These are phyloP conservation scores for Kurtzmaniella quercitrusa DNA, from an alignment of 1,139 yeast species.

Conservation along the genomic window DNA sequence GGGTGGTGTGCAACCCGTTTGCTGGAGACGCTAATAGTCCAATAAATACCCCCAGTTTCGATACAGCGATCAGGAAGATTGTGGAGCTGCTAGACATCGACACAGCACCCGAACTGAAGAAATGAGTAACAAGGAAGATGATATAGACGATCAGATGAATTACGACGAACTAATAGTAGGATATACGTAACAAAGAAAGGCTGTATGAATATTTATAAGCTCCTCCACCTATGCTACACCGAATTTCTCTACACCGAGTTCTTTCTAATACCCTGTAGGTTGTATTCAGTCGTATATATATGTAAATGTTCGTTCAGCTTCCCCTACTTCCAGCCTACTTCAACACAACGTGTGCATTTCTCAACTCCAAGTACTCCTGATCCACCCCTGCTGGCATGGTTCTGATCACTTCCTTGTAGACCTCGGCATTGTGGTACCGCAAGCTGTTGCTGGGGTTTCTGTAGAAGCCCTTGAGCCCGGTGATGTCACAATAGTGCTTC, in stretches of 20 bases:
- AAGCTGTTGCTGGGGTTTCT: conserved; percentile 73
- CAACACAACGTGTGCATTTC: conserved; percentile 85
- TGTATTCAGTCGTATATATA: no score
- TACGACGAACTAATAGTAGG: no score
- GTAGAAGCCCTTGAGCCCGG: conserved; percentile 81
- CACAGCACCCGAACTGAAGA: not conserved
- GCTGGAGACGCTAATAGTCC: conserved; percentile 26
- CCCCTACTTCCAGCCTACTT: no score
- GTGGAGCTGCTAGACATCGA: not conserved
- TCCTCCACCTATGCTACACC: no score
- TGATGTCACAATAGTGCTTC: conserved; percentile 88
- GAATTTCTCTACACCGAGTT: no score
- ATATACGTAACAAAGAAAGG: no score
- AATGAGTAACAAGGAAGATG: no score
- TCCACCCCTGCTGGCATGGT: conserved; percentile 88
- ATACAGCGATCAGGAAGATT: conserved; percentile 22
- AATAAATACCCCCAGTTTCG: conserved; percentile 33
- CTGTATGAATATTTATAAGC: no score
- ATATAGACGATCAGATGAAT: no score
- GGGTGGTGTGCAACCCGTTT: conserved; percentile 56
- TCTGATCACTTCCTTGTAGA: conserved; percentile 71
- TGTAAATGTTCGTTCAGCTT: no score
- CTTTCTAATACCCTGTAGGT: no score
- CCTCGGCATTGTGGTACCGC: conserved; percentile 78
- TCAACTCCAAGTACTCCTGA: conserved; percentile 82